Percentiles rank a stretch among this genome's conserved stretches.
Evolutionary conservation across 202 grass and related monocot genomes (phyloP).

Genomic region (Schoenoplectus tabernaemontani): DNA sequence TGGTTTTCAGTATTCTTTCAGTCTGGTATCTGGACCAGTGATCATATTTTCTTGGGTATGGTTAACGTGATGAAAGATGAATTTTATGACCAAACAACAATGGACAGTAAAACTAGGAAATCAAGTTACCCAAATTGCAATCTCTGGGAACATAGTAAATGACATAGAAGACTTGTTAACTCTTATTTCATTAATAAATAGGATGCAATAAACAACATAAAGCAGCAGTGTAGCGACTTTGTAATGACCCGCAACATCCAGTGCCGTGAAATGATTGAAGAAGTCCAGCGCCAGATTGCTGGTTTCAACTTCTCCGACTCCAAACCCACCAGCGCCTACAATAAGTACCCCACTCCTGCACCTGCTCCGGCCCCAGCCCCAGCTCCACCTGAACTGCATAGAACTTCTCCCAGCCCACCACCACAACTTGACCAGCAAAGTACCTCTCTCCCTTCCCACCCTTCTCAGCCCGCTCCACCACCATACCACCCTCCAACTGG

Average conservation of each 20-base stretch:
- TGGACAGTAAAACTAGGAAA: background rate
- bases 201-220: constrained; percentile 88
- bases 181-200: constrained; percentile 22
- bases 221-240: constrained; percentile 86
- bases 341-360: constrained; percentile 21
- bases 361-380: constrained; percentile 31
- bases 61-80: background rate
- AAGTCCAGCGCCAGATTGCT: constrained; percentile 78
- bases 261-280: constrained; percentile 96
- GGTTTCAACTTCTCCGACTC: constrained; percentile 75
- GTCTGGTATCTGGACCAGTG: background rate
- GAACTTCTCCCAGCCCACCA: constrained; percentile 38
- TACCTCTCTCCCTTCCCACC: constrained; percentile 10
- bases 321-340: constrained; percentile 18
- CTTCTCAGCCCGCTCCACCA: constrained; percentile 32
- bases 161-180: background rate
- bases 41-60: background rate
- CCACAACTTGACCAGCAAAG: constrained; percentile 44
- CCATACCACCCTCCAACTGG: constrained; percentile 34
- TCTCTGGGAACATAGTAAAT: background rate
- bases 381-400: constrained; percentile 26
- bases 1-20: background rate
- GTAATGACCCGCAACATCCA: constrained; percentile 93
- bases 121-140: background rate
- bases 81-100: background rate